Conservation (phyloP, 805 yeast genomes). For the Ascoidea tarda region DNA sequence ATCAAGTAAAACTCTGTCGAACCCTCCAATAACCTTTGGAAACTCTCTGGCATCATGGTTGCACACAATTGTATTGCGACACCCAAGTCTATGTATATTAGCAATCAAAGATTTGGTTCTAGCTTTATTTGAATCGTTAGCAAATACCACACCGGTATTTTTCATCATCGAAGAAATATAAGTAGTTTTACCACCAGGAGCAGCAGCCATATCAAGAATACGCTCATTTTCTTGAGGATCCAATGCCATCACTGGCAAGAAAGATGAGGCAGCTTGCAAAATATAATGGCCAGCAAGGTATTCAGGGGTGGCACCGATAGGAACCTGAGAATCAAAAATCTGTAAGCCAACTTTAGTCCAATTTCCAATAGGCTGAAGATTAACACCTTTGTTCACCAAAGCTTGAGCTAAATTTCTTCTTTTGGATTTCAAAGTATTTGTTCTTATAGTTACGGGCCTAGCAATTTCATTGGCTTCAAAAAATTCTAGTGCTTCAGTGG, state of each 20-base stretch:
- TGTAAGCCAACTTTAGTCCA: slow-evolving; percentile 99
- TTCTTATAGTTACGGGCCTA: slow-evolving; percentile 92
- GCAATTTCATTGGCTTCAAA: slow-evolving; percentile 97
- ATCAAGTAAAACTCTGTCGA: slow-evolving; percentile 86
- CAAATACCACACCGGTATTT: slow-evolving; percentile 94
- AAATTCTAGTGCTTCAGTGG: slow-evolving; percentile 94
- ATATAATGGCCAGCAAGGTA: slow-evolving; percentile 96
- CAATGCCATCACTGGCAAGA: slow-evolving; percentile 94
- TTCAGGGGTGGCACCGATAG: slow-evolving; percentile 99
- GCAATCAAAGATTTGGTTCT: slow-evolving; percentile 95
- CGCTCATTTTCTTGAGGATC: slow-evolving; percentile 97
- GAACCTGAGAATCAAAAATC: slow-evolving; percentile 97
- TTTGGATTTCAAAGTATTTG: slow-evolving; percentile 90
- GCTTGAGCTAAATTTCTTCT: slow-evolving; percentile 94
- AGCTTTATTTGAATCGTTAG: slow-evolving; percentile 93
- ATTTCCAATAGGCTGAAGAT: slow-evolving; percentile 89
- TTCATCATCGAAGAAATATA: slow-evolving; percentile 77
- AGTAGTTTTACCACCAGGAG: slow-evolving; percentile 50
- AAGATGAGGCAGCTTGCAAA: slow-evolving; percentile 96
- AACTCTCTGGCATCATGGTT: slow-evolving; percentile 97
- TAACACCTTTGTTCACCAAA: slow-evolving; percentile 91
- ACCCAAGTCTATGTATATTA: slow-evolving; percentile 92
- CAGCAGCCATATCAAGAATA: slow-evolving; percentile 89
- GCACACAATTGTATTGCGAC: slow-evolving; percentile 92
- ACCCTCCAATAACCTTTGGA: slow-evolving; percentile 97